phyloP scores from a whole-genome alignment of 768 basidiomycete genomes.

The Tylopilus felleus region DNA sequence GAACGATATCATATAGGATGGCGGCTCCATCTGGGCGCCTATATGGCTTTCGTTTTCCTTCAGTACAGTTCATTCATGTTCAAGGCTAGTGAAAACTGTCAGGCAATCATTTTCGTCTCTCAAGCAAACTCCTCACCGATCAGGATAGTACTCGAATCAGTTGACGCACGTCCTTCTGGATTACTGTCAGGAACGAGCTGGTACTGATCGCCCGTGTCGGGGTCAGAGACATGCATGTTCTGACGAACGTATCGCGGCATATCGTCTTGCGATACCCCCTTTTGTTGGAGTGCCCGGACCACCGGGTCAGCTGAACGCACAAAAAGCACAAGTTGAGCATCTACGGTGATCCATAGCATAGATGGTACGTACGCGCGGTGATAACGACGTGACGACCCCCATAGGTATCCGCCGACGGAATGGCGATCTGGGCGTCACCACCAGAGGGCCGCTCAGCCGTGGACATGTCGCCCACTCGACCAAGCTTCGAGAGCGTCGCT shows the following conservation, averaged over 20 bases:
- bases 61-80: background rate
- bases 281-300: background rate
- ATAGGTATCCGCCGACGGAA: background rate
- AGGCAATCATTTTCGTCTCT: background rate
- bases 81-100: slow-evolving; percentile 1
- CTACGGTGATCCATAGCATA: background rate
- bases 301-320: background rate
- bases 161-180: background rate
- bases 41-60: background rate
- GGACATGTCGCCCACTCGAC: background rate
- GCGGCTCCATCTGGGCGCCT: no score
- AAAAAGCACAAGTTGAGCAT: background rate
- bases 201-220: slow-evolving; percentile 6
- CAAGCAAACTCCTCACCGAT: slow-evolving; percentile 1
- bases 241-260: slow-evolving; percentile 6
- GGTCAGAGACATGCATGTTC: slow-evolving; percentile 3
- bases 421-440: background rate
- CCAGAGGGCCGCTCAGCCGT: background rate
- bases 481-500: background rate
- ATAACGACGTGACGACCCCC: slow-evolving; percentile 1
- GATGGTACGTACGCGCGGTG: background rate
- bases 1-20: no score
- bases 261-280: slow-evolving; percentile 1
- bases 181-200: background rate
- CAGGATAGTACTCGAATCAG: background rate